These are phyloP conservation scores for Toxicodendron radicans DNA, from an alignment of 345 rosid species.

Conservation along the genomic window DNA sequence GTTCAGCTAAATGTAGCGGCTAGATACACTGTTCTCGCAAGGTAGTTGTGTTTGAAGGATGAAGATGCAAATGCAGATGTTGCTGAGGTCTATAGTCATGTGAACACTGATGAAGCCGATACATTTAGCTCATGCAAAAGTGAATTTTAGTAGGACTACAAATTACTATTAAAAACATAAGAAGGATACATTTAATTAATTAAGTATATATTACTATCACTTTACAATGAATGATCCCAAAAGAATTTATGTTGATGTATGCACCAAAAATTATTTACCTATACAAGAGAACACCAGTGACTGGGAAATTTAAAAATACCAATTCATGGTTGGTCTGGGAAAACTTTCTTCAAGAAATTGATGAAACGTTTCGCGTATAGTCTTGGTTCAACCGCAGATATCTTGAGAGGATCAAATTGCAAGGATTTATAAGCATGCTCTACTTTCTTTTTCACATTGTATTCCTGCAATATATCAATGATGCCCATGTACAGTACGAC, in stretches of 20 bases:
- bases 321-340: conserved; percentile 43
- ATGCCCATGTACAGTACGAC: conserved; percentile 94
- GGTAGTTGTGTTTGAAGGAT: neutral
- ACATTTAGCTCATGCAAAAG: conserved; percentile 30
- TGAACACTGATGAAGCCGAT: conserved; percentile 34
- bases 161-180: too few species aligned
- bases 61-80: conserved; percentile 18
- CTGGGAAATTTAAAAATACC: neutral
- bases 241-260: neutral
- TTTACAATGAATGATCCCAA: conserved; percentile 19
- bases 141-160: conserved; percentile 16
- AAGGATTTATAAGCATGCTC: conserved; percentile 77
- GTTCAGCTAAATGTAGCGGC: conserved; percentile 3
- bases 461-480: conserved; percentile 84
- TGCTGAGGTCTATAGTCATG: conserved; percentile 28
- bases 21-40: neutral
- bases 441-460: conserved; percentile 69
- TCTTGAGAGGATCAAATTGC: conserved; percentile 53
- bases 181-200: conserved; percentile 9
- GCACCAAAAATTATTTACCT: conserved; percentile 9
- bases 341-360: conserved; percentile 65
- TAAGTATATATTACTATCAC: neutral
- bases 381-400: conserved; percentile 71
- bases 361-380: conserved; percentile 71
- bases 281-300: conserved; percentile 8